Evolutionary conservation across 345 rosid species (phyloP).

Genomic region (Populus nigra): DNA sequence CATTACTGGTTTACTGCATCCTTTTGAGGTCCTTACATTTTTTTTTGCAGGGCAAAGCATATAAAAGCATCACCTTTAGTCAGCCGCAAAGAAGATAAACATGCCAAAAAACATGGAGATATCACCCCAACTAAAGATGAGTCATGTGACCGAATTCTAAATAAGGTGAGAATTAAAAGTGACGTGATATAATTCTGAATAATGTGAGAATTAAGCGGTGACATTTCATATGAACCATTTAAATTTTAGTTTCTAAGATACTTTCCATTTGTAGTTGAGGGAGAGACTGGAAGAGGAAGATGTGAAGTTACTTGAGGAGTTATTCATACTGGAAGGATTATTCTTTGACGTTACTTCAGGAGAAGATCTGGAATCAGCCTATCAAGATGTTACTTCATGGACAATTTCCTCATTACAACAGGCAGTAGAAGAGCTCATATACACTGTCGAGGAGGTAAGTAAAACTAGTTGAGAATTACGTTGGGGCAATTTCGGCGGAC

Average conservation of each 20-base stretch:
- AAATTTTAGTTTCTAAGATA: slow-evolving; percentile 10
- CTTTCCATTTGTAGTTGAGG: slow-evolving; percentile 43
- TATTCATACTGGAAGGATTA: slow-evolving; percentile 52
- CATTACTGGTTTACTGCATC: background rate
- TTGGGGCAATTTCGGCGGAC: background rate
- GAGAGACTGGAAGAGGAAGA: slow-evolving; percentile 58
- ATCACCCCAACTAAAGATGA: slow-evolving; percentile 37
- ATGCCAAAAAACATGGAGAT: slow-evolving; percentile 33
- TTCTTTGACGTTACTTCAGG: slow-evolving; percentile 38
- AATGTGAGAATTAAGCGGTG: slow-evolving; percentile 34
- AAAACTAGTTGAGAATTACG: background rate
- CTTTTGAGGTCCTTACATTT: background rate
- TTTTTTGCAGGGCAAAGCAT: slow-evolving; percentile 71
- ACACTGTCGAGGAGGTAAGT: slow-evolving; percentile 50
- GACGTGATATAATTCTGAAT: slow-evolving; percentile 31
- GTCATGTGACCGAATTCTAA: slow-evolving; percentile 43
- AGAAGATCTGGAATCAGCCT: slow-evolving; percentile 45
- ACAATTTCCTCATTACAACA: slow-evolving; percentile 50
- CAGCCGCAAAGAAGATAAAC: slow-evolving; percentile 39
- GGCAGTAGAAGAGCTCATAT: slow-evolving; percentile 49
- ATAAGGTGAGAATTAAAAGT: slow-evolving; percentile 44
- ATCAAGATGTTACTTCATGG: slow-evolving; percentile 37
- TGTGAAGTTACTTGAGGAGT: slow-evolving; percentile 63
- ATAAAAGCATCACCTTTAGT: slow-evolving; percentile 59
- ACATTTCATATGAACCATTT: background rate